phyloP scores from a whole-genome alignment of 139 green algal genomes.

The Tetradesmus lagerheimii region DNA sequence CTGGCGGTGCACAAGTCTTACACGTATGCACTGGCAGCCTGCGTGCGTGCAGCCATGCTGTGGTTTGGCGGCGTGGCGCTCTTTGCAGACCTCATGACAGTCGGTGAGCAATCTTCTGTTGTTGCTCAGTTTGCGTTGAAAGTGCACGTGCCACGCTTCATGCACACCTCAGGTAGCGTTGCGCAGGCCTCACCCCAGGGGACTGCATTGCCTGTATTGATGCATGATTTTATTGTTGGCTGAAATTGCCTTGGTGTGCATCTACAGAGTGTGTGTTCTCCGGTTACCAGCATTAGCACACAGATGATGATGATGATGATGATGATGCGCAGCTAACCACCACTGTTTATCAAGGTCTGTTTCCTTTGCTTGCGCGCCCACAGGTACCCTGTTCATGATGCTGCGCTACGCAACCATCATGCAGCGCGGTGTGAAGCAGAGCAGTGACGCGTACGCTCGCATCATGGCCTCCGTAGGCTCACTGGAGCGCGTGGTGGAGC shows the following conservation, averaged over 20 bases:
- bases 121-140: too few relatives aligned
- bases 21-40: constrained; percentile 36
- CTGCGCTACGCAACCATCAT: constrained; percentile 55
- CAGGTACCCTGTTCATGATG: constrained; percentile 49
- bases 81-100: constrained; percentile 42
- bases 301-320: too few relatives aligned
- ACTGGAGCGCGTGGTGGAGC: constrained; percentile 52
- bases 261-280: too few relatives aligned
- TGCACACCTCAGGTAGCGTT: too few relatives aligned
- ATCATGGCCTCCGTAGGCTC: constrained; percentile 49
- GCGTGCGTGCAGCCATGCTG: constrained; percentile 42
- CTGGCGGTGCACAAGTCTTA: constrained; percentile 40
- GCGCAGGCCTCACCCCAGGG: too few relatives aligned
- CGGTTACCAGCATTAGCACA: too few relatives aligned
- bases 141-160: too few relatives aligned
- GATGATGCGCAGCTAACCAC: too few relatives aligned
- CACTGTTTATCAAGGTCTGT: too few relatives aligned
- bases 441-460: constrained; percentile 40
- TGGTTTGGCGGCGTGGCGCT: constrained; percentile 48
- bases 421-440: constrained; percentile 54
- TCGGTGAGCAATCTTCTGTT: background rate
- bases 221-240: too few relatives aligned
- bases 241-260: too few relatives aligned
- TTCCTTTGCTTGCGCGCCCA: background rate
- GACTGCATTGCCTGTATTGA: too few relatives aligned